Evolutionary conservation across 2,329 filamentous ascomycete species (phyloP).

Genomic region (Akanthomyces lecanii): DNA sequence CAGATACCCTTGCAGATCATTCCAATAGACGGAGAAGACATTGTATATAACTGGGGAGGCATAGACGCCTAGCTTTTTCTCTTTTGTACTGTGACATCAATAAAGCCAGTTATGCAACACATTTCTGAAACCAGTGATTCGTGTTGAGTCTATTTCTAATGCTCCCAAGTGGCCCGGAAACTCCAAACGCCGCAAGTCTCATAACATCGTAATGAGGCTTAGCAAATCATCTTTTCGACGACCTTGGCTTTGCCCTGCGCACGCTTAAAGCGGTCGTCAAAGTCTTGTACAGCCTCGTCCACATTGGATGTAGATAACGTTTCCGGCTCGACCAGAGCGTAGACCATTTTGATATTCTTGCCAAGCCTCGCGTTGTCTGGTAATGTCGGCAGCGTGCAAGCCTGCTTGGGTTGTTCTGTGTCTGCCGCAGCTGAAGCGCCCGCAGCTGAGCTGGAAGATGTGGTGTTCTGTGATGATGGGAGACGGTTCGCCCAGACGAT

Average conservation of each 20-base stretch:
- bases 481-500: conserved; percentile 79
- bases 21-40: conserved; percentile 40
- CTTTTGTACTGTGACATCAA: conserved; percentile 10
- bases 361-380: conserved; percentile 61
- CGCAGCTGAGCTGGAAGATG: conserved; percentile 1
- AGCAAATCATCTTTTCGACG: conserved; percentile 64
- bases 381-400: conserved; percentile 38
- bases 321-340: conserved; percentile 72
- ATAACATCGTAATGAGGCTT: conserved; percentile 22
- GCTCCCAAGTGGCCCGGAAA: conserved; percentile 4
- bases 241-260: conserved; percentile 82
- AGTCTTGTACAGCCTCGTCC: conserved; percentile 85
- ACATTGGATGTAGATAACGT: conserved; percentile 77
- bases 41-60: conserved; percentile 22
- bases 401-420: not conserved
- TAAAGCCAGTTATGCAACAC: not conserved
- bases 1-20: conserved; percentile 62
- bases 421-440: not conserved
- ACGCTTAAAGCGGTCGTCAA: conserved; percentile 82
- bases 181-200: conserved; percentile 11
- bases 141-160: not conserved
- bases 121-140: not conserved
- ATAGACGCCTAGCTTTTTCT: conserved; percentile 16
- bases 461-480: conserved; percentile 21
- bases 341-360: conserved; percentile 72